These are phyloP conservation scores for Desmodesmus armatus DNA, from an alignment of 139 green algal genomes.

Conservation along the genomic window DNA sequence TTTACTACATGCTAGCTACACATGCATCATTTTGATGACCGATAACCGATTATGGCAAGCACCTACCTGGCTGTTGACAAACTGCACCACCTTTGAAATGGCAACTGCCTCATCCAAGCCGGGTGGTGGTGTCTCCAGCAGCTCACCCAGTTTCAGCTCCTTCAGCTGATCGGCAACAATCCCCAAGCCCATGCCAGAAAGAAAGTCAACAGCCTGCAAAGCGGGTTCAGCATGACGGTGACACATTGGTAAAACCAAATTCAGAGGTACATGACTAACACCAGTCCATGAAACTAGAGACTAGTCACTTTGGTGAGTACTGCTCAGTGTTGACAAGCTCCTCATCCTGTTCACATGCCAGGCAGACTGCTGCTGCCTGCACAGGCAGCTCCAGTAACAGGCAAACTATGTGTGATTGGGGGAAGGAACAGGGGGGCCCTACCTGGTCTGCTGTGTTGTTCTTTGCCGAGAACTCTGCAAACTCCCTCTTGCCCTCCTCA, in stretches of 20 bases:
- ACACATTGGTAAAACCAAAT: too few species aligned
- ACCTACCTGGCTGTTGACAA: constrained; percentile 79
- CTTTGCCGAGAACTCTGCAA: constrained; percentile 39
- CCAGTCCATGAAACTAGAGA: too few species aligned
- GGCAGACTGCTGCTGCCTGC: too few species aligned
- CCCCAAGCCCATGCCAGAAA: constrained; percentile 79
- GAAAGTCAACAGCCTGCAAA: constrained; percentile 20
- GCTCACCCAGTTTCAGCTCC: constrained; percentile 95
- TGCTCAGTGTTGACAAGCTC: too few species aligned
- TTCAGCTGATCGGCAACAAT: constrained; percentile 82
- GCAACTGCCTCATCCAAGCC: constrained; percentile 95
- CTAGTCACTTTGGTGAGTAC: too few species aligned
- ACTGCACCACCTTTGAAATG: constrained; percentile 93
- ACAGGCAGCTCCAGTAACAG: too few species aligned
- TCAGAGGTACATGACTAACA: too few species aligned
- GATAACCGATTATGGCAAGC: too few species aligned
- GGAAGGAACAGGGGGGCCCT: not conserved
- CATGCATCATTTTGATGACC: too few species aligned
- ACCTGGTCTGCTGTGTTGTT: constrained; percentile 48
- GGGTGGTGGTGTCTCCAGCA: constrained; percentile 97
- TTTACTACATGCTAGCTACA: not conserved
- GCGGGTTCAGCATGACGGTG: too few species aligned
- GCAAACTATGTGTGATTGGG: not conserved
- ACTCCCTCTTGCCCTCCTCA: constrained; percentile 73
- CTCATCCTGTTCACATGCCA: too few species aligned